Evolutionary conservation across 345 rosid species (phyloP), one percentile per base, ranked within the genome.

Genomic region (Melaleuca quinquenervia): DNA sequence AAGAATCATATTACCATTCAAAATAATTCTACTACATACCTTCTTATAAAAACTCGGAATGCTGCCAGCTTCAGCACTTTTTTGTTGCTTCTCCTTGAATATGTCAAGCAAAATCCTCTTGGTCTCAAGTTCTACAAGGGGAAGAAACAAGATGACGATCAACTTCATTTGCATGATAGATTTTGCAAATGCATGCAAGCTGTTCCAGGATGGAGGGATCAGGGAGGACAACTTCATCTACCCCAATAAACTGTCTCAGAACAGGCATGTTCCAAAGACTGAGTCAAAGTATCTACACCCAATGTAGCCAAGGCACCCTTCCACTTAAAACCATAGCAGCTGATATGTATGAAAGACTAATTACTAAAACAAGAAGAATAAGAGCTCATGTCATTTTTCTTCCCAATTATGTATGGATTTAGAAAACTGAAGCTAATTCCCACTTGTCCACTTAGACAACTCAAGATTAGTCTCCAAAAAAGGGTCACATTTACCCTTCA

Each of bases 91-190:
- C 52, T 95, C 99, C 89, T 96, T 97, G 84, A 97, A 97, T 85
- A 97, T 96, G 84, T 96, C 99, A n/a, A 97, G 99, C 94, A 96
- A 92, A 80, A 97, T 96, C 88, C 97, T 94, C 95, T 97, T 97
- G 13, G 98, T 97, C 90, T 97, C 99, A 36, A 97, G 98, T 94
- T 97, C 99, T 97, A 83, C 87, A 90, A 51, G 49, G 49, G 50
- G 84, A 27, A 74, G 84, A 58, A 62, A 87, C 74, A 75, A 50
- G 41, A 82, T 1, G 4, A 8, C 16, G 41, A 82, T 82, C 55
- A 36, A 36, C 80, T 36, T 24, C 80, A 70, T 36, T 36, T 36
- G 80, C 48, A 70, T 70, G 48, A 8, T 18, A 70, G 20, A 64
- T 9, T 64, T 64, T 16, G 24, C 12, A 64, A 64, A 45, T 8